Conservation (phyloP, 31 red algal genomes). For the Endocladia muricata region DNA sequence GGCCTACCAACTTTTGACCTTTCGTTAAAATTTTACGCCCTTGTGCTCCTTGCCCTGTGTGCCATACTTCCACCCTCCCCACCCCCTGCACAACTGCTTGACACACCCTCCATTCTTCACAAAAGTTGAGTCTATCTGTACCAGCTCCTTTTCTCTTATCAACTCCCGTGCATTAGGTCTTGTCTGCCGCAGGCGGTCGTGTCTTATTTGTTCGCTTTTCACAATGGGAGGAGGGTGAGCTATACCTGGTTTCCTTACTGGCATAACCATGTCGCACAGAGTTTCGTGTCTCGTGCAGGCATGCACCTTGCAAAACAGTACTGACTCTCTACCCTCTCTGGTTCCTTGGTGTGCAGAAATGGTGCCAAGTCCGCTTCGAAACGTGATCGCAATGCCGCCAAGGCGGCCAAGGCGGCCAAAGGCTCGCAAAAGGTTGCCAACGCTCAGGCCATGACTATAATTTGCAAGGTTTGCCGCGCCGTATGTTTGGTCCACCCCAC, state of each 20-base stretch:
- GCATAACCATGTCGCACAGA: neutral
- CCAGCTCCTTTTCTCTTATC: too few species aligned
- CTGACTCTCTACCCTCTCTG: neutral
- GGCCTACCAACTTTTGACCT: too few species aligned
- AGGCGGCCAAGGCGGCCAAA: slow-evolving; percentile 33
- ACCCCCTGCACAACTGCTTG: too few species aligned
- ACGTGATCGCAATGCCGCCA: slow-evolving; percentile 61
- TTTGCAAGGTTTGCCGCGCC: slow-evolving; percentile 61
- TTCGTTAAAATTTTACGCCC: too few species aligned
- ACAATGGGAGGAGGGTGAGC: slow-evolving; percentile 39
- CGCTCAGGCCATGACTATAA: slow-evolving; percentile 47
- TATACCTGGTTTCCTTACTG: neutral
- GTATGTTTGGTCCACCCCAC: slow-evolving; percentile 22
- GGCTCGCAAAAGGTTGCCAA: slow-evolving; percentile 60
- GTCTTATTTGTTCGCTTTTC: neutral
- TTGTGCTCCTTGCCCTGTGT: too few species aligned
- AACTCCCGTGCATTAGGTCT: too few species aligned
- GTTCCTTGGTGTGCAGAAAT: slow-evolving; percentile 33
- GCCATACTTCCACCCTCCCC: too few species aligned
- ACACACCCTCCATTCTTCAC: too few species aligned
- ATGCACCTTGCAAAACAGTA: neutral
- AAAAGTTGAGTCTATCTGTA: too few species aligned
- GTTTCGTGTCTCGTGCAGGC: too few species aligned
- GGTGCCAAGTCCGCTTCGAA: slow-evolving; percentile 64
- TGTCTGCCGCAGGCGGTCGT: neutral